Percentiles rank a stretch among this genome's conserved stretches.
These are phyloP conservation scores for Leccinum proliferum DNA, from an alignment of 1,284 basidiomycete genomes.

Conservation along the genomic window DNA sequence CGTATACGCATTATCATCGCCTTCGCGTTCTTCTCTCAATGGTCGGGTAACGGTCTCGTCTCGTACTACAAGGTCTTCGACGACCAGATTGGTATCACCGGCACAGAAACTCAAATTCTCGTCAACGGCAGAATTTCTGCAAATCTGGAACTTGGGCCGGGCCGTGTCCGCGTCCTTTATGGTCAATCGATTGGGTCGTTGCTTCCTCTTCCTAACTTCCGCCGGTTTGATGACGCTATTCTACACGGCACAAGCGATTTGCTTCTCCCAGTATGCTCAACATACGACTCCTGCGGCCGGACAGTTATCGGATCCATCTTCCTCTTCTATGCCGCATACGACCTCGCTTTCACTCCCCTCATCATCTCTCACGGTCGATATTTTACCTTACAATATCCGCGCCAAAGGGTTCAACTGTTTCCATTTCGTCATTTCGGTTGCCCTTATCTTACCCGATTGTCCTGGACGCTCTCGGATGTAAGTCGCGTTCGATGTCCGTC, in stretches of 20 bases:
- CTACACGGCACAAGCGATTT: conserved; percentile 68
- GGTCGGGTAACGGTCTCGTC: conserved; percentile 72
- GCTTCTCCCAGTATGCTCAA: conserved; percentile 58
- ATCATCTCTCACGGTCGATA: conserved; percentile 69
- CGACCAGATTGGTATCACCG: conserved; percentile 61
- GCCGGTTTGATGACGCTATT: conserved; percentile 64
- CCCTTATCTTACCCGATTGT: conserved; percentile 77
- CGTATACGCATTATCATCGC: conserved; percentile 67
- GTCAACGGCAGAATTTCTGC: conserved; percentile 62
- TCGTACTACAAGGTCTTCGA: conserved; percentile 71
- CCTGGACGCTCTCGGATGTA: conserved; percentile 48
- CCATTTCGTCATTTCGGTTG: conserved; percentile 59
- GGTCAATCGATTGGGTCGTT: conserved; percentile 57
- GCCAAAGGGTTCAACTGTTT: conserved; percentile 77
- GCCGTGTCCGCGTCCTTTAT: conserved; percentile 52
- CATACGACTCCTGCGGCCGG: conserved; percentile 40
- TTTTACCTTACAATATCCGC: conserved; percentile 65
- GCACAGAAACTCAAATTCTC: conserved; percentile 53
- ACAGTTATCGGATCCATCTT: conserved; percentile 77
- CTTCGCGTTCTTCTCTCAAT: conserved; percentile 68
- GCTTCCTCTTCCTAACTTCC: conserved; percentile 61
- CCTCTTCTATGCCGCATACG: conserved; percentile 66
- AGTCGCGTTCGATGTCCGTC: conserved; percentile 13
- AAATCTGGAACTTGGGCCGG: conserved; percentile 71
- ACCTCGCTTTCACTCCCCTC: conserved; percentile 69